These are phyloP conservation scores for Ceratocystiopsis minuta DNA, from an alignment of 2,329 filamentous ascomycete genomes.

Conservation along the genomic window DNA sequence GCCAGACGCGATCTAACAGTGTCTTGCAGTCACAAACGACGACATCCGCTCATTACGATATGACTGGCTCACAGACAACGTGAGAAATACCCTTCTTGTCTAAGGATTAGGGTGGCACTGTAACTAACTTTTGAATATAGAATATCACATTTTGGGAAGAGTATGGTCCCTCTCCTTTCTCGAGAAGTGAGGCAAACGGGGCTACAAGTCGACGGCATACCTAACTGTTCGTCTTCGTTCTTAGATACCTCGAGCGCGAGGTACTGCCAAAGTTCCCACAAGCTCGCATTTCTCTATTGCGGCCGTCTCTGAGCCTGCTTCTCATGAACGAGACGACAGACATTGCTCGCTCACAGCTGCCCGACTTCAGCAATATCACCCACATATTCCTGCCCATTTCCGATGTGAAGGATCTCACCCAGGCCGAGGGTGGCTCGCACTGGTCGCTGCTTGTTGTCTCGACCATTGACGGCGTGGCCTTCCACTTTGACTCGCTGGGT, in stretches of 20 bases:
- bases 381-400: constrained; percentile 96
- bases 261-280: constrained; percentile 62
- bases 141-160: constrained; percentile 98
- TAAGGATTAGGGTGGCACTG: too few relatives aligned
- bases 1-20: too few relatives aligned
- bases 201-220: too few relatives aligned
- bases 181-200: too few relatives aligned
- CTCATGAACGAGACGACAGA: constrained; percentile 46
- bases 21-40: constrained; percentile 54
- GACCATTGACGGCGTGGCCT: constrained; percentile 73
- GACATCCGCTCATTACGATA: constrained; percentile 76
- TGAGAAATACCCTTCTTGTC: constrained; percentile 24
- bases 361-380: constrained; percentile 62
- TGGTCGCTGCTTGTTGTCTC: constrained; percentile 89
- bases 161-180: constrained; percentile 9
- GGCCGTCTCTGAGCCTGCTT: constrained; percentile 85
- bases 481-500: constrained; percentile 85
- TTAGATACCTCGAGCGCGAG: constrained; percentile 65
- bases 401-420: constrained; percentile 56
- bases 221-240: too few relatives aligned
- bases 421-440: constrained; percentile 80
- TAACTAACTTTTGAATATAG: constrained; percentile 21
- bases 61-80: constrained; percentile 96
- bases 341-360: constrained; percentile 28
- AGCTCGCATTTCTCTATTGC: constrained; percentile 75